Evolutionary conservation across 441 rosid genomes (phyloP), one percentile per base, ranked within the genome.

Genomic region (Adansonia madagascariensis): DNA sequence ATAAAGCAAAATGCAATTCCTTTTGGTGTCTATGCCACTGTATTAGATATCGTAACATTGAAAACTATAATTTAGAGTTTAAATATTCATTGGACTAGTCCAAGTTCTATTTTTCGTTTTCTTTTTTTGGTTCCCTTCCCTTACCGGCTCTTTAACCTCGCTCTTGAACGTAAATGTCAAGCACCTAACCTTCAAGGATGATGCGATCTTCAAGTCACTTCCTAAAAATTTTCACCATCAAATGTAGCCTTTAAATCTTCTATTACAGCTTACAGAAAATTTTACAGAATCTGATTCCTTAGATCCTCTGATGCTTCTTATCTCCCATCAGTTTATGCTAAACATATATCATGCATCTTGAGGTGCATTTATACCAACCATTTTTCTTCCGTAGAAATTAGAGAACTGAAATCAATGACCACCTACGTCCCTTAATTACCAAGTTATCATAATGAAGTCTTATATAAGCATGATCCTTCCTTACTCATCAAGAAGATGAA

Each of bases 381-480:
- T 11, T 12, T 17, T 20, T 35, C 22, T 15, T 35, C 27, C 47
- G n/a, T 65, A 44, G 39, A 66, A 60, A 35, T 9, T 4, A 75
- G 47, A 75, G 47, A 46, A 47, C 55, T 17, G 35, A 55, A 55
- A 50, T 56, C 46, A 24, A 27, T 57, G 9, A 71, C 53, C 70
- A 0, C 71, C 44, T 9, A 31, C 17, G 52, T 57, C 9, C 12
- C n/a, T 53, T 46, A 47, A 65, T 44, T 22, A 67, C 46, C 35
- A 22, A 9, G 7, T 22, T 47, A 24, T 27, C 43, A 69, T 20
- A 14, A 69, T 41, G 52, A 66, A 49, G 24, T 43, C 20, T 50
- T 17, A 15, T 8, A 56, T 71, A 75, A 80, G 74, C 46, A 71
- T 43, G 14, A 62, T 39, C 66, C 59, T 52, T 71, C 79, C 43